Conservation (phyloP, 2,329 filamentous ascomycete genomes). For the Microdochium bolleyi region DNA sequence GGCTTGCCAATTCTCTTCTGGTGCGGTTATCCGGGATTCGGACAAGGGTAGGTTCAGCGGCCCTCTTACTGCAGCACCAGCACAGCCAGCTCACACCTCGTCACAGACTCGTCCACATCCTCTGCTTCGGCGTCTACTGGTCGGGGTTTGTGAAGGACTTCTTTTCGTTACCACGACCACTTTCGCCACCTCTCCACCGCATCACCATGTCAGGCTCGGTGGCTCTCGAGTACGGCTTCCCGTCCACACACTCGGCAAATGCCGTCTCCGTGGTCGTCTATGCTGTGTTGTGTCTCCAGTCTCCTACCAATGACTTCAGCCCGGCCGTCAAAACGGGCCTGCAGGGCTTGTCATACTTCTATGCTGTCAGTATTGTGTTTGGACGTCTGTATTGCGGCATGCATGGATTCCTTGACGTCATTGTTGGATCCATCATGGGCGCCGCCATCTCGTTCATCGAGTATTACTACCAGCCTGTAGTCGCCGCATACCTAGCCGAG, state of each 20-base stretch:
- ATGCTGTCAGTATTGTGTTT: slow-evolving; percentile 81
- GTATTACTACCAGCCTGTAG: slow-evolving; percentile 49
- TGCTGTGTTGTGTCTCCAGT: slow-evolving; percentile 61
- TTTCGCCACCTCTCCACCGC: slow-evolving; percentile 84
- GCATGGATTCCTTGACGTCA: slow-evolving; percentile 92
- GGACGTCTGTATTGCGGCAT: slow-evolving; percentile 95
- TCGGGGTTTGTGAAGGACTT: slow-evolving; percentile 94
- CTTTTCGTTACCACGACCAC: slow-evolving; percentile 80
- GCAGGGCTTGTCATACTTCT: slow-evolving; percentile 69
- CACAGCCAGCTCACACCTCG: background rate
- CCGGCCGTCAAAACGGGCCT: slow-evolving; percentile 52
- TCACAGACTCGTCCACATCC: slow-evolving; percentile 60
- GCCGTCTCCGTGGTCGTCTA: slow-evolving; percentile 91
- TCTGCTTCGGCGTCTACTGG: slow-evolving; percentile 73
- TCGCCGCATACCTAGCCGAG: slow-evolving; percentile 65
- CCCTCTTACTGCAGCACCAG: slow-evolving; percentile 1
- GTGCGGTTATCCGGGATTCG: slow-evolving; percentile 81
- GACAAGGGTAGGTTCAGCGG: slow-evolving; percentile 69
- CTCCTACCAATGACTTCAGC: slow-evolving; percentile 53
- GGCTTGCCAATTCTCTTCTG: slow-evolving; percentile 92
- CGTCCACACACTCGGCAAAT: slow-evolving; percentile 94
- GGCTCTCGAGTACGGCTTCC: slow-evolving; percentile 93
- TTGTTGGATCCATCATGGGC: slow-evolving; percentile 72
- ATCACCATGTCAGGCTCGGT: slow-evolving; percentile 98
- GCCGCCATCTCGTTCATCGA: slow-evolving; percentile 53